Evolutionary conservation across 2,329 filamentous ascomycete genomes (phyloP), one percentile per base, ranked within the genome.

Genomic region (Exophiala spinifera): DNA sequence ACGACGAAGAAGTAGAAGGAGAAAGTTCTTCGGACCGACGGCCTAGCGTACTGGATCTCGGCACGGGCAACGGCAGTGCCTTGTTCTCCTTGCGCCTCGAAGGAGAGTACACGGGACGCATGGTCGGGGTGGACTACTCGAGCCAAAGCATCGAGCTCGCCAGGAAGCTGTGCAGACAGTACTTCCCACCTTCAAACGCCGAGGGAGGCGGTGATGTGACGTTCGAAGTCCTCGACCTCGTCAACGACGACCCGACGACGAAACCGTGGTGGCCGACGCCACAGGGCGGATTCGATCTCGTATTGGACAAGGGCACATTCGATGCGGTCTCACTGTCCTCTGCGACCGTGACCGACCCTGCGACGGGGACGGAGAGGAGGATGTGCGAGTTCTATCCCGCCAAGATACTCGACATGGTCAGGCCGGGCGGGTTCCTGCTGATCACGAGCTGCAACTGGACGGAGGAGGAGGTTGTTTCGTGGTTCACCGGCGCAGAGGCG

Each of bases 381-480:
- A 77, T 88, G 11, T 88, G 84, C 67, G 89, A 95, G 69, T 79
- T 79, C 3, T 99, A 99, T 73, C 80, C 82, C 45, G 78, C 79
- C 44, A 82, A 83, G 49, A 85, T 92, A 28, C 75, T 85, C 57
- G 73, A 72, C 23, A 77, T 97, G 60, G 79, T 97, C 48, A 84
- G 82, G 63, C 74, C 72, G 1, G 86, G 85, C 1, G 89, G 89
- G 0, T 76, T 89, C 20, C 81, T 97, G 64, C 72, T 96, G 56
- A 83, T 99, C 50, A 97, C 94, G 51, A 96, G 91, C 71, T 99
- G 94, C 70, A 99, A 99, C 73, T 99, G 94, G 94, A 97, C 92
- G 1, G 91, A 94, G 74, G 81, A 84, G 37, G 94, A 99, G 76
- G 73, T 99, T 65, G 76, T 80, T 56, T 74, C 73, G 14, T 97